These are phyloP conservation scores for Poa pratensis DNA, from an alignment of 176 grass and related monocot species.

Conservation along the genomic window DNA sequence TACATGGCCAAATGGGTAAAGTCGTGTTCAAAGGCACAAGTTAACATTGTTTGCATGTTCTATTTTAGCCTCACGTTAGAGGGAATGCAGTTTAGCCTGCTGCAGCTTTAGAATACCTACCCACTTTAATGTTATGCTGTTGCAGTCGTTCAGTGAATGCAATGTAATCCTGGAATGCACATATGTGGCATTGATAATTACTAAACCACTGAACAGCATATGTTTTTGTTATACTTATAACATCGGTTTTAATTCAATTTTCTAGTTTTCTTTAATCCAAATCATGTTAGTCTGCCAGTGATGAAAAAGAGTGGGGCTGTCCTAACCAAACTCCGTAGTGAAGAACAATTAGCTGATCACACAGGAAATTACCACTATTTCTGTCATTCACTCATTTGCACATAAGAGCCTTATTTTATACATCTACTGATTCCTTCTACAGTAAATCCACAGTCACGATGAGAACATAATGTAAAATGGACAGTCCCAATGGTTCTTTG, in stretches of 20 bases:
- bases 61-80: background rate
- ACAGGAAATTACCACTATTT: background rate
- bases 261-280: background rate
- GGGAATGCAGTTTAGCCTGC: conserved; percentile 8
- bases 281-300: background rate
- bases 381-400: background rate
- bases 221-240: conserved; percentile 16
- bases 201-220: conserved; percentile 12
- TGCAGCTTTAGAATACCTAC: conserved; percentile 32
- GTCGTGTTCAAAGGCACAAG: conserved; percentile 14
- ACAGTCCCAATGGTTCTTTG: background rate
- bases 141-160: conserved; percentile 7
- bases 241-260: background rate
- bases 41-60: background rate
- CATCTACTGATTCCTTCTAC: background rate
- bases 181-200: background rate
- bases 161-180: background rate
- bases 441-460: background rate
- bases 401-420: conserved; percentile 4
- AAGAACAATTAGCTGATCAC: conserved; percentile 10
- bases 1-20: background rate
- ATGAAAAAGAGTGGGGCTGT: background rate
- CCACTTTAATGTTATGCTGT: background rate
- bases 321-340: conserved; percentile 3
- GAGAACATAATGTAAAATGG: conserved; percentile 12